Base-by-base conservation (phyloP, 352 stramenopile species). In the Pythium brachiatum region DNA sequence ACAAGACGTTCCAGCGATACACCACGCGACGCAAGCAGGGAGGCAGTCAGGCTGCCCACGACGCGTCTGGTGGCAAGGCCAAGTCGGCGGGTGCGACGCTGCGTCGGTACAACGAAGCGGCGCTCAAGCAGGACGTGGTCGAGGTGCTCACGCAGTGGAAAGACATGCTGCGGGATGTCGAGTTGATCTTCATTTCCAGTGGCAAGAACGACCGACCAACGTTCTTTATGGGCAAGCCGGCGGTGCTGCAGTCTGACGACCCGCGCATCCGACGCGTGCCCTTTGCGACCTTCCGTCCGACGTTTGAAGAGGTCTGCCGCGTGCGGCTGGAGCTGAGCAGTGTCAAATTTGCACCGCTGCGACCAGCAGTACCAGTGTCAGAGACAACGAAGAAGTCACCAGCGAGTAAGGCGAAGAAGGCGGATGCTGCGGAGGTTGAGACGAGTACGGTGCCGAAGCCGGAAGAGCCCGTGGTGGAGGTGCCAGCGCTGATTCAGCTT, bases 1-100 rank as follows among this genome's bases (percentile, higher is more conserved):
- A 98, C 71, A 96, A 95, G 70, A 94, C 92, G 41, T 97, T 94
- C 47, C 83, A 95, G 59, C 77, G 91, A 18, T 98, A 98, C 75
- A 98, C 95, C 8, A 89, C 94, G 7, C 84, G 95, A 34, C 86
- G 94, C 54, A 97, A 97, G 55, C 95, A 98, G 68, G 95, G 95
- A 23, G 95, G 95, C 7, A 89, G 83, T 13, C 95, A 98, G 76
- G 96, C 90, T 0, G 75, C 81, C 6, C 86, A 94, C 47, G 95
- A 98, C 59, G 73, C 69, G 0, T 66, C 76, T 11, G 86, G 86
- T 12, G 68, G 79, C 27, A 96, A 97, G 57, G 89, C 93, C 38
- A 98, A 98, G 65, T 97, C 88, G 0, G 87, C 96, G 2, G 95
- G 95, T 43, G 88, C 92, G 9, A 97, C 97, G 62, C 72, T 98